phyloP scores from a whole-genome alignment of 2,329 filamentous ascomycete species.

The Cladosporium sp. region DNA sequence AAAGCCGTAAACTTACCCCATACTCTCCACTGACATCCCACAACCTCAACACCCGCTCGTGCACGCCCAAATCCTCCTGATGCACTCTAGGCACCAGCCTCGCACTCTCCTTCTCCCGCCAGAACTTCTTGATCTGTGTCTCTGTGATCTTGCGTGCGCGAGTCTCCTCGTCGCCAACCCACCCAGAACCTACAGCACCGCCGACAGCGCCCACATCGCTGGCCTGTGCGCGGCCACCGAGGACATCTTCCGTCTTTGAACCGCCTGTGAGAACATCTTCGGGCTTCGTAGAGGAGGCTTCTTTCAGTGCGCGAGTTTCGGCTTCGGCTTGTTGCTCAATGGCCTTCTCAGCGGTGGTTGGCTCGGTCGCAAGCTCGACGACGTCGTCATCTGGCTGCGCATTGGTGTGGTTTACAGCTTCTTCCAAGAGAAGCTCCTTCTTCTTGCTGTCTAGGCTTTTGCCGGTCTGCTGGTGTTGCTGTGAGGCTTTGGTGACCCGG shows the following conservation, averaged over 20 bases:
- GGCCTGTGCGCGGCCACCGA: conserved; percentile 27
- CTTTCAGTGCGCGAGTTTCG: conserved; percentile 3
- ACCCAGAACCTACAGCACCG: conserved; percentile 37
- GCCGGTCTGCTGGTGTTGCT: conserved; percentile 30
- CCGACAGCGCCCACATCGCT: conserved; percentile 42
- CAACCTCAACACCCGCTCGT: conserved; percentile 84
- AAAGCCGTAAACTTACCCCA: conserved; percentile 61
- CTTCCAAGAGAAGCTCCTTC: conserved; percentile 33
- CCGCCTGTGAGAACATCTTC: conserved; percentile 21
- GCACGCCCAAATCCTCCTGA: conserved; percentile 64
- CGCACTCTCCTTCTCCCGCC: conserved; percentile 66
- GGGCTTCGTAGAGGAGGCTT: background rate
- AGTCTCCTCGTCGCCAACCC: conserved; percentile 42
- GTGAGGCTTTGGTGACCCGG: conserved; percentile 54
- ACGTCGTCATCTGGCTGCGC: conserved; percentile 24
- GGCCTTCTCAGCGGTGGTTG: conserved; percentile 37
- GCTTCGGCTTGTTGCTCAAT: conserved; percentile 37
- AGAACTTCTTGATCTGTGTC: conserved; percentile 71
- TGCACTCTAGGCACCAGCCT: conserved; percentile 70
- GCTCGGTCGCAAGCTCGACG: conserved; percentile 17
- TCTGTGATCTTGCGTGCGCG: conserved; percentile 63
- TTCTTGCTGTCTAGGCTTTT: conserved; percentile 34
- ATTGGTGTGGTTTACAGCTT: conserved; percentile 19
- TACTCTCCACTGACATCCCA: conserved; percentile 91
- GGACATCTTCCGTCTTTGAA: conserved; percentile 26